Percentiles rank a stretch among this genome's conserved stretches.
Conservation (phyloP, 2,329 filamentous ascomycete species). For the Cladobotryum protrusum region DNA sequence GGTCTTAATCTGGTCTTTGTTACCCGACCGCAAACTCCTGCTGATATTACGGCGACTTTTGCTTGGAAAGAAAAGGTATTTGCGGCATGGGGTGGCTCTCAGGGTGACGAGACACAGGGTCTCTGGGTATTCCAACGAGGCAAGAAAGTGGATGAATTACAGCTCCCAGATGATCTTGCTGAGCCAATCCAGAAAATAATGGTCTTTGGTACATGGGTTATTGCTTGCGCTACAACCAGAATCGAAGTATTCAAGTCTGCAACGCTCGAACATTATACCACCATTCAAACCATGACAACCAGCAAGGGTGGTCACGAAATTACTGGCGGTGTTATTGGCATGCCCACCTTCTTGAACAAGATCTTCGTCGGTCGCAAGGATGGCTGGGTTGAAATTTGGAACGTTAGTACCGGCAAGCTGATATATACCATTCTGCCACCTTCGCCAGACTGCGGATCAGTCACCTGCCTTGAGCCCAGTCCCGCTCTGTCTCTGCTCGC, state of each 20-base stretch:
- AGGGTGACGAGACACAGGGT: conserved; percentile 51
- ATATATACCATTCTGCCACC: conserved; percentile 85
- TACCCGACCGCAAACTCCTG: conserved; percentile 82
- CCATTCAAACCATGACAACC: conserved; percentile 56
- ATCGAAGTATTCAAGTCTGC: conserved; percentile 86
- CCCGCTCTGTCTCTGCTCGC: conserved; percentile 81
- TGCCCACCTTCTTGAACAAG: conserved; percentile 96
- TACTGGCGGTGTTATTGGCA: conserved; percentile 72
- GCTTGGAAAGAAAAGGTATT: conserved; percentile 84
- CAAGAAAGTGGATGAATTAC: conserved; percentile 71
- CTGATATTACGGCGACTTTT: conserved; percentile 75
- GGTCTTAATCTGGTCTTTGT: conserved; percentile 92
- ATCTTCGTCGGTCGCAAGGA: conserved; percentile 83
- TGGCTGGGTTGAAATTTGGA: conserved; percentile 95
- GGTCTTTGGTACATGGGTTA: conserved; percentile 85
- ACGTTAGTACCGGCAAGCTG: conserved; percentile 83
- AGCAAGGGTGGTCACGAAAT: conserved; percentile 59
- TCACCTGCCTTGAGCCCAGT: conserved; percentile 81
- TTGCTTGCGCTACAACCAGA: conserved; percentile 67
- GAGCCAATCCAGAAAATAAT: conserved; percentile 73
- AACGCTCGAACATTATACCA: conserved; percentile 85
- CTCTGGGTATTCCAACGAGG: conserved; percentile 91
- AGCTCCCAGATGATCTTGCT: conserved; percentile 56
- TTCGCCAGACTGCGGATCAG: conserved; percentile 63
- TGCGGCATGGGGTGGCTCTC: conserved; percentile 75